Evolutionary conservation across 2,329 filamentous ascomycete species (phyloP).

Genomic region (Pseudocercospora musae): DNA sequence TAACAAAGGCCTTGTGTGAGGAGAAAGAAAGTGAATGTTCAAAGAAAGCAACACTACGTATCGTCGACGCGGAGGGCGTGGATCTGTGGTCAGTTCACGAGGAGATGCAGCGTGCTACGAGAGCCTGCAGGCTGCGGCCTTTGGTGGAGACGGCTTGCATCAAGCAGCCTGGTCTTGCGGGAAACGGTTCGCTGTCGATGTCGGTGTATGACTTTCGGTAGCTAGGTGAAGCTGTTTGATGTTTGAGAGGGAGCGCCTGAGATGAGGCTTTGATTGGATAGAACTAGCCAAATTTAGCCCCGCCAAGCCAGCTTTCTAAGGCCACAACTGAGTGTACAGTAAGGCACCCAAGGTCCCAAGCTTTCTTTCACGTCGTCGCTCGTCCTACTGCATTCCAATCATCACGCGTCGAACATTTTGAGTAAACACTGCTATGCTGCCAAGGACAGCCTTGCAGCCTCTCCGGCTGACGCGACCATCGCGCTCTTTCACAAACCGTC

Average conservation of each 20-base stretch:
- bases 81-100: background rate
- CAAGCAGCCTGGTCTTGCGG: background rate
- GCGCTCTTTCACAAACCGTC: background rate
- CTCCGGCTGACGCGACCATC: background rate
- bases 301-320: too few relatives aligned
- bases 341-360: too few relatives aligned
- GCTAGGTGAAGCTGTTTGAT: background rate
- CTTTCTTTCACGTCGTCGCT: too few relatives aligned
- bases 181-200: slow-evolving; percentile 7
- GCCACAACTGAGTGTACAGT: background rate
- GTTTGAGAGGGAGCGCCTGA: background rate
- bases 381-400: background rate
- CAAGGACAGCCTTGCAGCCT: background rate
- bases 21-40: slow-evolving; percentile 12
- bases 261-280: background rate
- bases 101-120: background rate
- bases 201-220: background rate
- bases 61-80: background rate
- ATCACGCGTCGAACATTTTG: background rate
- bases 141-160: background rate
- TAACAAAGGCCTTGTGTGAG: slow-evolving; percentile 12
- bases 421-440: slow-evolving; percentile 6
- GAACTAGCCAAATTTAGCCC: background rate
- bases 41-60: background rate
- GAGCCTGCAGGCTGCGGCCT: slow-evolving; percentile 8